These are phyloP conservation scores for Paramecium biaurelia DNA, from an alignment of 73 alveolate genomes.

Conservation along the genomic window DNA sequence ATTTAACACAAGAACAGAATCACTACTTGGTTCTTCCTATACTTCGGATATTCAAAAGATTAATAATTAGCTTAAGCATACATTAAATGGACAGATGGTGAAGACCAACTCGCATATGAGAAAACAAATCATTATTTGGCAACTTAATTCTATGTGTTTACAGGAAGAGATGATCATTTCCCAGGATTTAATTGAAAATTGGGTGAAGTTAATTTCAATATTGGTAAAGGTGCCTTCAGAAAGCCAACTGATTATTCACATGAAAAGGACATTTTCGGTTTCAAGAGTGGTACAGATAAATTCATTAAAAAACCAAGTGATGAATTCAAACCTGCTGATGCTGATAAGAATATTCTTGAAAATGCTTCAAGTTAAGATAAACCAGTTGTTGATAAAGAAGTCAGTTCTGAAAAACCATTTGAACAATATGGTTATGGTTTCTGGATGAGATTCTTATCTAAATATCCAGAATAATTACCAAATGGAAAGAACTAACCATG, in stretches of 20 bases:
- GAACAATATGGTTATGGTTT: constrained; percentile 48
- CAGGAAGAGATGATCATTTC: constrained; percentile 3
- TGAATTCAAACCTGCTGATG: neutral
- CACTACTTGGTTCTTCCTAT: neutral
- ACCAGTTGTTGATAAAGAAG: neutral
- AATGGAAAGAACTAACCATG: constrained; percentile 26
- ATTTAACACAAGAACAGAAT: constrained; percentile 30
- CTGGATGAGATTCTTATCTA: constrained; percentile 35
- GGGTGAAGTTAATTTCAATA: neutral
- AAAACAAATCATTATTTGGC: constrained; percentile 15
- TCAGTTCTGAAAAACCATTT: neutral
- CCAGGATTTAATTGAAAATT: constrained; percentile 33
- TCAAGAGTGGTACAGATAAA: neutral
- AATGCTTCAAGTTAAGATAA: neutral
- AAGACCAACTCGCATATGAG: neutral
- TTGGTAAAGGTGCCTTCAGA: constrained; percentile 40
- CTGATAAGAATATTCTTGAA: neutral
- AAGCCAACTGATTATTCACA: neutral
- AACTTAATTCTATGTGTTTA: constrained; percentile 12
- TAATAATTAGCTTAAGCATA: neutral
- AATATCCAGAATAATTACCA: neutral
- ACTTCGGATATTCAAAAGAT: constrained; percentile 9
- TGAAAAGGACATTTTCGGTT: neutral
- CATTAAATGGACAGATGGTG: constrained; percentile 10
- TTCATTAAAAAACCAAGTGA: neutral